Conservation (phyloP, 306 rosid species). For the Geum urbanum region DNA sequence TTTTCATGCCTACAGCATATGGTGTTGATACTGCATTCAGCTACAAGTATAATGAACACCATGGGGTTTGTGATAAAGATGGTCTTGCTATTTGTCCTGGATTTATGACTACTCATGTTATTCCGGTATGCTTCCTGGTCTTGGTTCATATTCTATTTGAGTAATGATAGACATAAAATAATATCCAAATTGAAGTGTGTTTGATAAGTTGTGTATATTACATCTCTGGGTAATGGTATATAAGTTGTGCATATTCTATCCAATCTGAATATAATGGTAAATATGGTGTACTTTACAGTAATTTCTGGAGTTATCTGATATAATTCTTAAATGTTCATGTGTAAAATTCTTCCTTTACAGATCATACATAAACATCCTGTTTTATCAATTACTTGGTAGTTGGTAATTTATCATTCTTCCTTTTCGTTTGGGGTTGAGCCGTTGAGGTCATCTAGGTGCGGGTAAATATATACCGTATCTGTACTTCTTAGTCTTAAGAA, state of each 20-base stretch:
- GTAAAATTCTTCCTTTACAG: no score
- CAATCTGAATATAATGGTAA: background rate
- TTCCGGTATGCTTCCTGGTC: conserved; percentile 66
- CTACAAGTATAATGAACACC: conserved; percentile 75
- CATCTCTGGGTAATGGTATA: background rate
- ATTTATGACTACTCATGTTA: conserved; percentile 82
- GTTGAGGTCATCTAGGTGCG: background rate
- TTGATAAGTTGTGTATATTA: background rate
- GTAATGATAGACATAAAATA: background rate
- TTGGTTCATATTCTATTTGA: conserved; percentile 9
- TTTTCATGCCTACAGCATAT: conserved; percentile 56
- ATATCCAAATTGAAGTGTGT: background rate
- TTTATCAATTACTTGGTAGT: background rate
- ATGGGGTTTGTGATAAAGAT: conserved; percentile 73
- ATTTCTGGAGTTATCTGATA: background rate
- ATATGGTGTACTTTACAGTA: background rate
- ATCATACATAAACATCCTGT: no score
- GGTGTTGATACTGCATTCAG: conserved; percentile 98
- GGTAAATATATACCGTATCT: background rate
- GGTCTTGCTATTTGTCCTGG: conserved; percentile 96
- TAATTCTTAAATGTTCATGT: no score
- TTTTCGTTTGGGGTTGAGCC: background rate
- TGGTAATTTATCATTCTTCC: background rate
- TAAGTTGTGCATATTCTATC: no score
- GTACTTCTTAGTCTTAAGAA: background rate